Evolutionary conservation across 2,329 filamentous ascomycete genomes (phyloP).

Genomic region (Diaporthe humulicola): DNA sequence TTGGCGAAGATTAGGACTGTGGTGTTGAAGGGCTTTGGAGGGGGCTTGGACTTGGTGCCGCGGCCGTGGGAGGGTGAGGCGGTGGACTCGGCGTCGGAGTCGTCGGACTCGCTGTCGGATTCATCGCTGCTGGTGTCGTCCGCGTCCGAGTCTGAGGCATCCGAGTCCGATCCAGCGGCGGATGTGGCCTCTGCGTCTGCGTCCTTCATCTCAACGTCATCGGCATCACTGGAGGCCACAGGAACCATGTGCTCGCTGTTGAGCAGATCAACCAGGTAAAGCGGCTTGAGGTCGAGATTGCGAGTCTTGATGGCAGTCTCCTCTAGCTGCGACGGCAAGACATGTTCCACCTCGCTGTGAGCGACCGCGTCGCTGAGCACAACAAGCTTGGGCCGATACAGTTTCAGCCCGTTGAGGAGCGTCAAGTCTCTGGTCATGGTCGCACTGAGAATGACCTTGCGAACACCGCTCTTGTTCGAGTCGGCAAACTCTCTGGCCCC

Average conservation of each 20-base stretch:
- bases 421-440: slow-evolving; percentile 92
- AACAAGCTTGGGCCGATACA: slow-evolving; percentile 81
- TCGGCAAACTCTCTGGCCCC: slow-evolving; percentile 67
- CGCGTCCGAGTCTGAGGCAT: slow-evolving; percentile 46
- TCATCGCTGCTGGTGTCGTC: slow-evolving; percentile 46
- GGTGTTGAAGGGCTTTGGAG: slow-evolving; percentile 48
- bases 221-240: slow-evolving; percentile 44
- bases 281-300: slow-evolving; percentile 79
- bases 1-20: slow-evolving; percentile 87
- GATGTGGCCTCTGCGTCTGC: slow-evolving; percentile 49
- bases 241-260: slow-evolving; percentile 64
- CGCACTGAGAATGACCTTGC: slow-evolving; percentile 90
- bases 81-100: slow-evolving; percentile 42
- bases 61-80: neutral
- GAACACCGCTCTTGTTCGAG: slow-evolving; percentile 67
- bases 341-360: slow-evolving; percentile 59
- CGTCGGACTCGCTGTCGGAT: slow-evolving; percentile 44
- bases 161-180: slow-evolving; percentile 49
- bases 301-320: slow-evolving; percentile 78
- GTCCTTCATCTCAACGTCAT: slow-evolving; percentile 54
- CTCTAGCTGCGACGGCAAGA: slow-evolving; percentile 72
- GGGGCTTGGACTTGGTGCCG: slow-evolving; percentile 2
- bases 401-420: slow-evolving; percentile 79
- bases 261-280: slow-evolving; percentile 87
- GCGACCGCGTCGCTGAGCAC: slow-evolving; percentile 63